Conservation (phyloP, 2,329 filamentous ascomycete species). For the Chalaropsis ovoidea region DNA sequence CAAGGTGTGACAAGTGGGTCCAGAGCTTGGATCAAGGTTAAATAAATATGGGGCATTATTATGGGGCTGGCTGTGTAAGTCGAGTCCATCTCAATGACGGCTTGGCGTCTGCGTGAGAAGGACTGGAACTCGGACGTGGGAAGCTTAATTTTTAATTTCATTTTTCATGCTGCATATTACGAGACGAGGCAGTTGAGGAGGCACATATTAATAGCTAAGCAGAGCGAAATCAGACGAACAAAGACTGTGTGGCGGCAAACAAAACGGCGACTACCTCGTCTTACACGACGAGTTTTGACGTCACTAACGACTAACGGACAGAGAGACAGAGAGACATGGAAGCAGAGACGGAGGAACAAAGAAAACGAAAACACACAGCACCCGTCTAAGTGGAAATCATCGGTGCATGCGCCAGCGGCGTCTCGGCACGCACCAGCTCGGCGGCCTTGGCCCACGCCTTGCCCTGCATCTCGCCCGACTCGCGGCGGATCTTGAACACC, state of each 20-base stretch:
- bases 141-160: conserved; percentile 4
- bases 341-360: not conserved
- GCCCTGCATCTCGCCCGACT: conserved; percentile 19
- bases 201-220: not conserved
- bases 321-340: no score
- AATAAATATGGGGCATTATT: not conserved
- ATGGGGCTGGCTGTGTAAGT: no score
- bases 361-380: not conserved
- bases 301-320: not conserved
- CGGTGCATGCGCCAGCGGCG: not conserved
- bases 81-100: not conserved
- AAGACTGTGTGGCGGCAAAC: no score
- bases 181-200: not conserved
- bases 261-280: no score
- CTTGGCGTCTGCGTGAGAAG: not conserved
- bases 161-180: no score
- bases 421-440: not conserved
- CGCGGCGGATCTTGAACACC: conserved; percentile 23
- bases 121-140: not conserved
- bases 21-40: not conserved
- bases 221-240: not conserved
- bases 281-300: not conserved
- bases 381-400: not conserved
- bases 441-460: not conserved
- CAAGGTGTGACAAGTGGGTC: not conserved